Conservation (phyloP, 306 rosid species). For the Cotoneaster glaucophyllus region DNA sequence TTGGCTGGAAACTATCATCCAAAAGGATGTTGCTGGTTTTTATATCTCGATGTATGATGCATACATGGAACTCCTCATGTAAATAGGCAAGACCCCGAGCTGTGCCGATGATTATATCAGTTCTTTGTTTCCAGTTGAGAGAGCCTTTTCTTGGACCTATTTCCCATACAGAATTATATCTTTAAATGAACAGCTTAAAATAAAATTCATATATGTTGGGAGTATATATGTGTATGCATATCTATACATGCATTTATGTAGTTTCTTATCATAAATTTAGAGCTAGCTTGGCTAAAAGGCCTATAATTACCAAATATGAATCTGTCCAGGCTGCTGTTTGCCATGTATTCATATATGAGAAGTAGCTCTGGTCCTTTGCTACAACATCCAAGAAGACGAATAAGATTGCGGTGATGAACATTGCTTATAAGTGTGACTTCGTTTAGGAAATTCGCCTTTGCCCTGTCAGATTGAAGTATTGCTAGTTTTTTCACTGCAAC, state of each 20-base stretch:
- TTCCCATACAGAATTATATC: not conserved
- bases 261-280: not conserved
- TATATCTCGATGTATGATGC: slow-evolving; percentile 75
- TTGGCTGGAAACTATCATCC: slow-evolving; percentile 54
- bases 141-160: slow-evolving; percentile 44
- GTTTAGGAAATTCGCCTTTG: slow-evolving; percentile 47
- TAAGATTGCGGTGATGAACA: slow-evolving; percentile 63
- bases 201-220: not conserved
- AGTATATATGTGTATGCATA: not conserved
- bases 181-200: not conserved
- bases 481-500: slow-evolving; percentile 62
- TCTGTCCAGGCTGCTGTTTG: slow-evolving; percentile 52
- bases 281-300: not conserved
- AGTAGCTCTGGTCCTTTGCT: slow-evolving; percentile 54
- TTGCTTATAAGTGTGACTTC: slow-evolving; percentile 70
- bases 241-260: not conserved
- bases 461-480: slow-evolving; percentile 33
- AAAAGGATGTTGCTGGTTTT: slow-evolving; percentile 59
- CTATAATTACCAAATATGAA: slow-evolving; percentile 55
- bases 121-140: slow-evolving; percentile 54
- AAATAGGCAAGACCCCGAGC: slow-evolving; percentile 62
- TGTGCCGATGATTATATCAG: slow-evolving; percentile 52
- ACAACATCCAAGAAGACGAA: slow-evolving; percentile 68
- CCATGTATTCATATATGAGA: slow-evolving; percentile 69
- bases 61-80: slow-evolving; percentile 64